A percentile compares a stretch with the other conserved stretches of the same genome.
Evolutionary conservation across 2,329 filamentous ascomycete genomes (phyloP).

Genomic region (Parasarocladium wereldwijsianum): DNA sequence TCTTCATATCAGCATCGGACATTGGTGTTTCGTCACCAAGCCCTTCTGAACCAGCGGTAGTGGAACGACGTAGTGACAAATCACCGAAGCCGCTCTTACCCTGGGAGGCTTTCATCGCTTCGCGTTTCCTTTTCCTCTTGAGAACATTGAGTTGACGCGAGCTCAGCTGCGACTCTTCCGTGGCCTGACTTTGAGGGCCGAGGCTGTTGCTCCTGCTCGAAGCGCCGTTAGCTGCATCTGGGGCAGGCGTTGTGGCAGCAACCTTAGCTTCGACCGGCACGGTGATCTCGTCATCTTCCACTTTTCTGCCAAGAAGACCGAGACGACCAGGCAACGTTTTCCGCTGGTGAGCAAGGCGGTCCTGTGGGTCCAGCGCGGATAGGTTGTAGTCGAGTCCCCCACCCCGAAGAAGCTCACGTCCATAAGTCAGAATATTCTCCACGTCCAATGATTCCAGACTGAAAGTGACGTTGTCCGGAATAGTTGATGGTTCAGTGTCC

Average conservation of each 20-base stretch:
- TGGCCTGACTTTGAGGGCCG: slow-evolving; percentile 22
- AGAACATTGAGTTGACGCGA: slow-evolving; percentile 88
- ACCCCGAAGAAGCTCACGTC: slow-evolving; percentile 71
- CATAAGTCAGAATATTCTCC: slow-evolving; percentile 63
- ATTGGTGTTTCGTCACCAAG: slow-evolving; percentile 46
- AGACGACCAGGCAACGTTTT: slow-evolving; percentile 72
- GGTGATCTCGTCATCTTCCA: slow-evolving; percentile 67
- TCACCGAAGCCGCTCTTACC: slow-evolving; percentile 87
- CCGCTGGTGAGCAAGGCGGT: slow-evolving; percentile 74
- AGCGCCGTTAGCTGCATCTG: slow-evolving; percentile 23
- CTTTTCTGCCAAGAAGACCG: slow-evolving; percentile 69
- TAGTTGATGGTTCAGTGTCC: slow-evolving; percentile 19
- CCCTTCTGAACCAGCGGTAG: slow-evolving; percentile 45
- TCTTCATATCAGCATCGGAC: slow-evolving; percentile 35
- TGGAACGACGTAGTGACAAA: slow-evolving; percentile 52
- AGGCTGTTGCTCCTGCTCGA: slow-evolving; percentile 20
- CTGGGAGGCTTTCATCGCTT: slow-evolving; percentile 70
- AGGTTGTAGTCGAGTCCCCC: slow-evolving; percentile 77
- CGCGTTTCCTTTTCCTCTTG: slow-evolving; percentile 85
- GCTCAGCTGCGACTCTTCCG: slow-evolving; percentile 63
- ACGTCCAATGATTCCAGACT: slow-evolving; percentile 65
- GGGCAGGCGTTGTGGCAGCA: slow-evolving; percentile 28
- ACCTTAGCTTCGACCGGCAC: slow-evolving; percentile 20
- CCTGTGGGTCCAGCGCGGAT: slow-evolving; percentile 65
- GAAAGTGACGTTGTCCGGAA: slow-evolving; percentile 45